phyloP scores from a whole-genome alignment of 768 basidiomycete genomes.

The Calocera viscosa region DNA sequence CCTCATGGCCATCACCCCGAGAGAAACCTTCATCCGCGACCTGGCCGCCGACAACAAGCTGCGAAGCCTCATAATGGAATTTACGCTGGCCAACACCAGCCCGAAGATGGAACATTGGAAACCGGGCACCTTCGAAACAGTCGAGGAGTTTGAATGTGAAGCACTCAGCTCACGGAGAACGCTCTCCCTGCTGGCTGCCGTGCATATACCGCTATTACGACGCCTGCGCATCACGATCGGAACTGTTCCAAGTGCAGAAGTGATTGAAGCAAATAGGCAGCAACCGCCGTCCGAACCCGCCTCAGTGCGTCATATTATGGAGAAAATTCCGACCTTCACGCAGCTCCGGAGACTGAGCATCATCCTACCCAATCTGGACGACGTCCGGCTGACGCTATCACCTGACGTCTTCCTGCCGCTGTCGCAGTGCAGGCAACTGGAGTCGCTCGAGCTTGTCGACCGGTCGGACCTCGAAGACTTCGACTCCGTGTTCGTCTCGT shows the following conservation, averaged over 20 bases:
- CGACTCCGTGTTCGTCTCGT: neutral
- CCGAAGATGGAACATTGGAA: neutral
- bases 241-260: neutral
- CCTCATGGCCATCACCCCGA: neutral
- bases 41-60: neutral
- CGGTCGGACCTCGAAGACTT: neutral
- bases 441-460: neutral
- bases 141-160: neutral
- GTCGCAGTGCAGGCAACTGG: neutral
- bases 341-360: neutral
- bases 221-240: neutral
- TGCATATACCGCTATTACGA: neutral
- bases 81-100: neutral
- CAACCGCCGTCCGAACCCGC: neutral
- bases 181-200: neutral
- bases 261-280: neutral
- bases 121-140: neutral
- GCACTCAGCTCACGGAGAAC: neutral
- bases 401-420: neutral
- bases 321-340: neutral
- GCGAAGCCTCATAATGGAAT: neutral
- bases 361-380: conserved; percentile 1
- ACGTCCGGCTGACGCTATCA: neutral
- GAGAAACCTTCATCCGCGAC: neutral
- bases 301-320: neutral